phyloP scores from a whole-genome alignment of 129 eudicot species.

The Lonicera japonica region DNA sequence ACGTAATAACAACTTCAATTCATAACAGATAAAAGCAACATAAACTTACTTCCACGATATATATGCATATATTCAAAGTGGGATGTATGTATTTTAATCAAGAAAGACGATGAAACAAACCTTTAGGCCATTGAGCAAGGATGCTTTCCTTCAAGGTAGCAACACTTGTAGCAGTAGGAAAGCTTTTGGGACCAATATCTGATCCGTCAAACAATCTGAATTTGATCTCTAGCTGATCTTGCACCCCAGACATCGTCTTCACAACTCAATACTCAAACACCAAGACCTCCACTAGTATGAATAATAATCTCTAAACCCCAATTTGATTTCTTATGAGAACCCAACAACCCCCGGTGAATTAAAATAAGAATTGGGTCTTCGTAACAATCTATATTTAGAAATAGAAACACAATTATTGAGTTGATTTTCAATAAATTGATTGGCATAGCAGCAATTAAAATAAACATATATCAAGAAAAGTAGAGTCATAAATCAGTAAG shows the following conservation, averaged over 20 bases:
- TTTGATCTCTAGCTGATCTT: slow-evolving; percentile 77
- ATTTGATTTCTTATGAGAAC: background rate
- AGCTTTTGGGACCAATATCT: slow-evolving; percentile 77
- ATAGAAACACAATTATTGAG: too few species aligned
- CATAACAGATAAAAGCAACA: too few species aligned
- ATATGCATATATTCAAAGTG: too few species aligned
- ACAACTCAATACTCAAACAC: slow-evolving; percentile 9
- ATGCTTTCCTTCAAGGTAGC: slow-evolving; percentile 74
- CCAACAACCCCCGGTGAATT: slow-evolving; percentile 21
- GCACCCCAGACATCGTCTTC: slow-evolving; percentile 57
- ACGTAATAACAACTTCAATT: too few species aligned
- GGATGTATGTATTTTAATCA: too few species aligned
- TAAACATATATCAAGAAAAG: too few species aligned
- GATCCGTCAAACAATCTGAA: slow-evolving; percentile 79
- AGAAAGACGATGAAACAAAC: background rate
- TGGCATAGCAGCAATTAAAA: too few species aligned
- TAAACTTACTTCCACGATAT: too few species aligned
- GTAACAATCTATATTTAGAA: background rate
- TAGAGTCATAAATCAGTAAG: too few species aligned
- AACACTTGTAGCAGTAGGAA: slow-evolving; percentile 67
- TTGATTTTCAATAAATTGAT: too few species aligned
- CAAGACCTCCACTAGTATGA: slow-evolving; percentile 10
- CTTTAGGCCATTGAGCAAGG: slow-evolving; percentile 90
- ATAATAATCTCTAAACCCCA: too few species aligned
- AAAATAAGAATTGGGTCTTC: slow-evolving; percentile 17